Evolutionary conservation across 2,329 filamentous ascomycete species (phyloP).

Genomic region (Colletotrichum spinosum): DNA sequence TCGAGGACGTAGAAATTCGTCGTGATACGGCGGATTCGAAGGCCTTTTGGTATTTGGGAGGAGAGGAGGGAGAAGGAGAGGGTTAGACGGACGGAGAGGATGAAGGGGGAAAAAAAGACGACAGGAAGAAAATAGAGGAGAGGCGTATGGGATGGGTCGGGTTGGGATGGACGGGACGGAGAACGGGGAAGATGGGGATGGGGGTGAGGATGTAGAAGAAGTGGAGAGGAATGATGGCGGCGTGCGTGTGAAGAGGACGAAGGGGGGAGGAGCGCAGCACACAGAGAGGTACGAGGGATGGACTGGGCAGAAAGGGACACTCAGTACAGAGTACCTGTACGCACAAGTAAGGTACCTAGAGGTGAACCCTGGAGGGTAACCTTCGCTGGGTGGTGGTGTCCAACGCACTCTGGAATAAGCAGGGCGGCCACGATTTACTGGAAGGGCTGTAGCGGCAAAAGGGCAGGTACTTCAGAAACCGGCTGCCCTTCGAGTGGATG

Average conservation of each 20-base stretch:
- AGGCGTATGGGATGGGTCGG: conserved; percentile 35
- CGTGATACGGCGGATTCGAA: conserved; percentile 36
- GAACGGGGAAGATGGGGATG: conserved; percentile 30
- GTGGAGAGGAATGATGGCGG: conserved; percentile 37
- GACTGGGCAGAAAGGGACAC: too few species aligned
- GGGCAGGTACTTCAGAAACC: too few species aligned
- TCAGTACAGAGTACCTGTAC: too few species aligned
- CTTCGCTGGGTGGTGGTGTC: too few species aligned
- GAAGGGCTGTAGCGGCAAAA: too few species aligned
- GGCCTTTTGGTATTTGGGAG: conserved; percentile 20
- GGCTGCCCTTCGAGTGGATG: too few species aligned
- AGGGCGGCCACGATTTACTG: too few species aligned
- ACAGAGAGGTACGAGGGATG: too few species aligned
- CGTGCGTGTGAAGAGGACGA: conserved; percentile 32
- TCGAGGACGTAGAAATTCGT: conserved; percentile 30
- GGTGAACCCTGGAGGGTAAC: too few species aligned
- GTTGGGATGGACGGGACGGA: conserved; percentile 27
- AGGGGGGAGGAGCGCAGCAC: too few species aligned
- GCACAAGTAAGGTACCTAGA: too few species aligned
- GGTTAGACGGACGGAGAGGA: conserved; percentile 7
- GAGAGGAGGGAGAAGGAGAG: not conserved
- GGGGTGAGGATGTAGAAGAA: conserved; percentile 31
- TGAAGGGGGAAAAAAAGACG: conserved; percentile 9
- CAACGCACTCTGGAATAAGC: too few species aligned
- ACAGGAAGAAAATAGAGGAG: conserved; percentile 30